Percentiles rank a stretch among this genome's conserved stretches.
Conservation (phyloP, 192 early-diverging fungal species). For the Backusella tuberculispora region DNA sequence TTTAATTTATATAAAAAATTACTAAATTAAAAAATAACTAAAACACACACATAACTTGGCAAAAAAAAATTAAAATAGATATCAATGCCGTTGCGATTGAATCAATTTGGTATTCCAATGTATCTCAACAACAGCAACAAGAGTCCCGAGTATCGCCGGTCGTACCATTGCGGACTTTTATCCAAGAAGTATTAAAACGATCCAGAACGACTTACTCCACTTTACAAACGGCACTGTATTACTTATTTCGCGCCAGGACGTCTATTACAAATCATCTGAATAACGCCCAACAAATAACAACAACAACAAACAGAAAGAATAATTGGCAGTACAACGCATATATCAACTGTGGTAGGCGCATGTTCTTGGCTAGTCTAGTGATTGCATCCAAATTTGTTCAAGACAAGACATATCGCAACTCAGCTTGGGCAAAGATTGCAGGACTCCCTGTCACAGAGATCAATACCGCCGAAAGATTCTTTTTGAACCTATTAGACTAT, state of each 20-base stretch:
- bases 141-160: conserved; percentile 41
- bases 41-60: background rate
- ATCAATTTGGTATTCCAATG: conserved; percentile 49
- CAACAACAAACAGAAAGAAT: background rate
- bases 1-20: conserved; percentile 9
- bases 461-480: conserved; percentile 81
- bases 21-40: background rate
- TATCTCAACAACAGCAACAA: conserved; percentile 25
- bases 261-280: conserved; percentile 30
- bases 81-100: conserved; percentile 59
- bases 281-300: background rate
- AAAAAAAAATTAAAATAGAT: conserved; percentile 38
- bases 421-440: conserved; percentile 91
- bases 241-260: conserved; percentile 54
- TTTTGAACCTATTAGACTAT: conserved; percentile 82
- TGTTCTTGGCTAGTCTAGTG: conserved; percentile 85
- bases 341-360: conserved; percentile 74
- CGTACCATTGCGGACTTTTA: conserved; percentile 65
- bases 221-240: conserved; percentile 76
- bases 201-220: conserved; percentile 81
- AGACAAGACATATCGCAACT: conserved; percentile 88
- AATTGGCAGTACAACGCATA: conserved; percentile 25
- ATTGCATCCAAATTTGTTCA: conserved; percentile 88
- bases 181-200: conserved; percentile 74
- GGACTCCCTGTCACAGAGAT: conserved; percentile 80